Evolutionary conservation across 2,329 filamentous ascomycete genomes (phyloP), one percentile per base, ranked within the genome.

Genomic region (Westerdykella aurantiaca): DNA sequence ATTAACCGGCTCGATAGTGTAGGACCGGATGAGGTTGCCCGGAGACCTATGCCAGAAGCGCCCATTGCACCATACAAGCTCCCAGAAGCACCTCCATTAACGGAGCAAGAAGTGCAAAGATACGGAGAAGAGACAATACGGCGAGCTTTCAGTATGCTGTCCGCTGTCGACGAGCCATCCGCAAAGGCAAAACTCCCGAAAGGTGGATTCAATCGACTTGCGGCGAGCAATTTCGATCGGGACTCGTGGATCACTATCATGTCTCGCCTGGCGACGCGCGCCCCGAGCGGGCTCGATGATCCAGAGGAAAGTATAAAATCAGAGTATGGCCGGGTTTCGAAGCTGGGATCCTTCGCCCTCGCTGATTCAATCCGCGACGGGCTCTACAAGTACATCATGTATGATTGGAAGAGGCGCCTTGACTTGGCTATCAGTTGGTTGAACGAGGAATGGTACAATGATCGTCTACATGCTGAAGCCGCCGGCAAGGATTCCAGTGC

Each of bases 381-480:
- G 6, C 72, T 98, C 1, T 93, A 89, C 67, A 77, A 80, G 42
- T 96, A 95, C 64, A 79, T 97, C 38, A 79, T 97, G 50, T 88
- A 94, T 51, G 91, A 97, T 63, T 98, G 95, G 70, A 82, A 91
- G 43, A 83, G 79, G 49, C 83, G 93, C 35, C 90, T 97, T 50
- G 90, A 94, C 54, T 80, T 93, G 17, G 91, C 89, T 1, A 88
- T 97, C 41, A 83, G 85, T 6, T 98, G 93, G 93, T 76, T 98
- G 13, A 95, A 85, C 56, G 93, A 98, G 66, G 93, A 98, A 69
- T 98, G 93, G 91, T 97, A 95, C 68, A 94, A 90, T 57, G 91
- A 97, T 64, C 82, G 75, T 35, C 68, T 88, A 25, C 72, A 76
- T 42, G 62, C 70, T 37, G 70, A 76, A 34, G 41, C 52, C 7